phyloP scores from a whole-genome alignment of 2,329 filamentous ascomycete species.

The Monilinia fructigena region DNA sequence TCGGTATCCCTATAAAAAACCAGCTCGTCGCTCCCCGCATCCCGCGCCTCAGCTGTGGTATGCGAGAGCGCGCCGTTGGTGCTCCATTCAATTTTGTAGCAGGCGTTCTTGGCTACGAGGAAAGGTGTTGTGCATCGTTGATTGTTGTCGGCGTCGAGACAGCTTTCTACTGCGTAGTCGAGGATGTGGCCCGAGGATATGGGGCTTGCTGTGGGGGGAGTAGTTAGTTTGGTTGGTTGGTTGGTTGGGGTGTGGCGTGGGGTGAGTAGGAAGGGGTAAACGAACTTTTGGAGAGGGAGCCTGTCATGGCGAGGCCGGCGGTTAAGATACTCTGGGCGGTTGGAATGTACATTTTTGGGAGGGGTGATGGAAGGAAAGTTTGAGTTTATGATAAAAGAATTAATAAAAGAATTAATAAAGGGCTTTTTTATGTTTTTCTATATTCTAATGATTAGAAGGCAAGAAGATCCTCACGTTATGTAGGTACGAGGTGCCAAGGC shows the following conservation, averaged over 20 bases:
- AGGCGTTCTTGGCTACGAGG: slow-evolving; percentile 42
- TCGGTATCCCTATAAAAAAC: slow-evolving; percentile 49
- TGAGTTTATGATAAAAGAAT: neutral
- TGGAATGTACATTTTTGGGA: slow-evolving; percentile 34
- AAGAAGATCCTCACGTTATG: neutral
- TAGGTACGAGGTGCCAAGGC: slow-evolving; percentile 3
- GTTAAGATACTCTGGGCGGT: slow-evolving; percentile 32
- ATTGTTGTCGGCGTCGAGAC: slow-evolving; percentile 43
- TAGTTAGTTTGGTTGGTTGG: slow-evolving; percentile 14
- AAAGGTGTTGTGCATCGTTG: slow-evolving; percentile 42
- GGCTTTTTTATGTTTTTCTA: too few species aligned
- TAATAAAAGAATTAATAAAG: neutral
- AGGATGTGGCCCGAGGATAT: slow-evolving; percentile 43
- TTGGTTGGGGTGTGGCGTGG: neutral
- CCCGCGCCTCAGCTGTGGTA: slow-evolving; percentile 43
- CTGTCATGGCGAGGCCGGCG: slow-evolving; percentile 31
- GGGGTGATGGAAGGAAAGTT: neutral
- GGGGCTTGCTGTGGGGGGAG: slow-evolving; percentile 23
- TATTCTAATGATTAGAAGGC: too few species aligned
- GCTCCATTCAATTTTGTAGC: slow-evolving; percentile 45
- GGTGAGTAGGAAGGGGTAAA: neutral
- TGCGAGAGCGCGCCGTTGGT: slow-evolving; percentile 44
- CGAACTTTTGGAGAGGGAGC: slow-evolving; percentile 29
- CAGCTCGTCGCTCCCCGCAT: slow-evolving; percentile 44
- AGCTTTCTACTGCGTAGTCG: slow-evolving; percentile 46